Percentiles rank a stretch among this genome's conserved stretches.
Evolutionary conservation across 1,284 basidiomycete genomes (phyloP).

Genomic region (Tilletia walkeri): DNA sequence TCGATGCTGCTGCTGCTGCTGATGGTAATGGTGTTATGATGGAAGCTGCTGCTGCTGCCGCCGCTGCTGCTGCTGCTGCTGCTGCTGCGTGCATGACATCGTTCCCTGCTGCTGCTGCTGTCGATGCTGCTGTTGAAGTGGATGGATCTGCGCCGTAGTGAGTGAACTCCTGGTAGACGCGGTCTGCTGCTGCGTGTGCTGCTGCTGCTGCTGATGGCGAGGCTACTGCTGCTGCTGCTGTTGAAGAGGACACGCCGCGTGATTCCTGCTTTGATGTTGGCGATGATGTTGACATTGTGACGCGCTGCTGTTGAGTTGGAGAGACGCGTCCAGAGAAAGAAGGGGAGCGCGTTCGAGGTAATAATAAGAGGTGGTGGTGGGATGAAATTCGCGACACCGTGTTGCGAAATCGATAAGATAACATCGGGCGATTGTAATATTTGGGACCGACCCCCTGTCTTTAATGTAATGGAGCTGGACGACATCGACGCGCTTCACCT

Average conservation of each 20-base stretch:
- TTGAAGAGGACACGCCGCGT: not conserved
- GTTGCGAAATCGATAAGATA: not conserved
- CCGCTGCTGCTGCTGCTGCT: not conserved
- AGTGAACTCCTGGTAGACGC: conserved; percentile 14
- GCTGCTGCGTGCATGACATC: not conserved
- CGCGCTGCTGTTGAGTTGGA: not conserved
- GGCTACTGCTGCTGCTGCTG: not conserved
- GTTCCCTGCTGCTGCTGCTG: not conserved
- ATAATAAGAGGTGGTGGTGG: no score
- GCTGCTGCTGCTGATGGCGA: conserved; percentile 10
- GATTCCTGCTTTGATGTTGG: not conserved
- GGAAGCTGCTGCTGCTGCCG: not conserved
- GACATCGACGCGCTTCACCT: not conserved
- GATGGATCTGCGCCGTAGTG: not conserved
- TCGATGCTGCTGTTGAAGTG: not conserved
- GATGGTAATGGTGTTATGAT: not conserved
- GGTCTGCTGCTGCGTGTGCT: conserved; percentile 2
- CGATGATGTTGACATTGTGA: no score
- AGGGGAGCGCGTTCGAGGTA: not conserved
- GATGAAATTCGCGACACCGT: no score
- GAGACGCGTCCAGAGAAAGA: not conserved
- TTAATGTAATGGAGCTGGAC: no score
- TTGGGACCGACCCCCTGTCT: no score
- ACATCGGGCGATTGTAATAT: not conserved
- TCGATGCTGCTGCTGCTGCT: not conserved